Base-by-base conservation (phyloP, 805 yeast genomes). In the Wickerhamiella hasegawae region DNA sequence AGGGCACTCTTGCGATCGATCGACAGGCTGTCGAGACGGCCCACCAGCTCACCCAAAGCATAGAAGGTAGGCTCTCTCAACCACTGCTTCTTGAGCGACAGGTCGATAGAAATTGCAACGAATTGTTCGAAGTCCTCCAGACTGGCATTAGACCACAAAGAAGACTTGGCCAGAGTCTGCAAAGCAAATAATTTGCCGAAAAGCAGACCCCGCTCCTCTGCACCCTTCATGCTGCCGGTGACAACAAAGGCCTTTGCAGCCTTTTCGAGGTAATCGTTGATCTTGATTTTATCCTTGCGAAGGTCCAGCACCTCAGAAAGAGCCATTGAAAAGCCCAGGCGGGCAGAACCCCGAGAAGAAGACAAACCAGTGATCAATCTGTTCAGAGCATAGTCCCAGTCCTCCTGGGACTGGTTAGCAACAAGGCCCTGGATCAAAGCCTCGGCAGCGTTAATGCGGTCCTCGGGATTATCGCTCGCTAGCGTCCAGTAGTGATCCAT, bases 261-360 rank as follows among this genome's bases (percentile, higher is more conserved):
- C 39, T 58, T 49, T 3, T 45, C 46, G 23, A 67, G 43, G 49
- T 66, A 51, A 41, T 60, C 44, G 23, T 59, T 45, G 31, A 65
- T 40, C 35, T 68, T 47, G 44, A 73, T 48, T 3, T 45, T 34
- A 5, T 41, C 46, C 42, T 36, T 31, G 36, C 65, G 43, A 12
- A 44, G 40, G 11, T 37, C 36, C 15, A 58, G 40, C 9, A 58
- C 42, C 53, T 87, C 96, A 0, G 85, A 71, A 30, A 87, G 58
- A 31, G 94, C 87, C 66, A 82, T 70, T 2, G 94, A 80, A 49
- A 77, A 87, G 4, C 97, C 97, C 20, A 81, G 57, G 38, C 96
- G 63, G 1, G 94, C 90, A 32, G 83, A 67, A 18, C 79, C 92
- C 48, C 90, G 69, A 12, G 84, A 68, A 4, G 94, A 78, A 4